Percentiles rank a stretch among this genome's conserved stretches.
Conservation (phyloP, 805 yeast species). For the Ascoidea asiatica region DNA sequence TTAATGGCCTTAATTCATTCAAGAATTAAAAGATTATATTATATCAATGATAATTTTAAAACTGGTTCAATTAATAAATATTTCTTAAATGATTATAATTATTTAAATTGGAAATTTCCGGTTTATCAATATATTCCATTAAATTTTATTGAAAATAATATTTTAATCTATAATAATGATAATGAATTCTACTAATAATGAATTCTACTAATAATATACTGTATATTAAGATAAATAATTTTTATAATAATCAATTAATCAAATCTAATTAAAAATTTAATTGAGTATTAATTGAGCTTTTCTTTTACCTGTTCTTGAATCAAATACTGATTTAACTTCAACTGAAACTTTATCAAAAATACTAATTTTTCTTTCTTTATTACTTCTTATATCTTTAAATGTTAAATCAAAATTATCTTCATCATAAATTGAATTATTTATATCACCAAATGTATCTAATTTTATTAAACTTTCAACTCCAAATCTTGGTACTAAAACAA, state of each 20-base stretch:
- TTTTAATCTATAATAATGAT: too few relatives aligned
- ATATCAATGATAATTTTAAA: conserved; percentile 29
- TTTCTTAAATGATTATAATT: background rate
- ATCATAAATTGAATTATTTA: conserved; percentile 47
- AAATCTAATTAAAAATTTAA: too few relatives aligned
- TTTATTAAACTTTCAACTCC: conserved; percentile 92
- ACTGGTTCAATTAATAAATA: conserved; percentile 39
- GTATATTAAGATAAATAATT: too few relatives aligned
- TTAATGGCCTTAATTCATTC: conserved; percentile 93
- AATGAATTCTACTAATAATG: too few relatives aligned
- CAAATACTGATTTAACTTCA: conserved; percentile 67
- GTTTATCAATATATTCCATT: background rate
- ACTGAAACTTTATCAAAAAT: conserved; percentile 84
- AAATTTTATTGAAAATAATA: too few relatives aligned
- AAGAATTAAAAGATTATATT: conserved; percentile 57
- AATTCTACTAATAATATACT: too few relatives aligned
- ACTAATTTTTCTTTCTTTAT: conserved; percentile 34
- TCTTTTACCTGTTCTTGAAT: conserved; percentile 84
- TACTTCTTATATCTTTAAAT: conserved; percentile 29
- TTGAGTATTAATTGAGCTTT: conserved; percentile 70
- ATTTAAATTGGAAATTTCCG: background rate
- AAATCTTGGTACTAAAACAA: conserved; percentile 86
- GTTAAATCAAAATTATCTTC: conserved; percentile 66
- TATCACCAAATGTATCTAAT: conserved; percentile 60
- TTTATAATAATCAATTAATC: too few relatives aligned